Base-by-base conservation (phyloP, 2,329 filamentous ascomycete genomes). In the Colletotrichum tropicale region DNA sequence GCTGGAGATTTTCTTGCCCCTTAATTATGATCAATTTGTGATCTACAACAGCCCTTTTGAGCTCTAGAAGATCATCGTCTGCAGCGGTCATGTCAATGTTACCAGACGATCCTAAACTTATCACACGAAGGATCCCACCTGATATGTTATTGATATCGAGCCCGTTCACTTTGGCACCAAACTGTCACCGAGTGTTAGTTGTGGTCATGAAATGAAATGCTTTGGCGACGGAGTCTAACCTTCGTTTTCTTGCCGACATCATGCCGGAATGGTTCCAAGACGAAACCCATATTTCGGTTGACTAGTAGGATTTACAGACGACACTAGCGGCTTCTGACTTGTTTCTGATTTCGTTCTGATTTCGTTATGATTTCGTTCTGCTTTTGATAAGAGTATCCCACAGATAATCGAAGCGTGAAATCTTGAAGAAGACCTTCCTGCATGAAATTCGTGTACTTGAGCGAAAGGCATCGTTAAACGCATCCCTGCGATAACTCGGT, bases 21-120 rank as follows among this genome's bases (percentile, higher is more conserved):
- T 85, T 87, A 48, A 88, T 83, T 28, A 87, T 81, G 12, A 88
- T 79, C 5, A 87, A 80, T 78, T 88, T 87, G 77, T 87, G 84
- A 9, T 78, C 84, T 85, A 86, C 86, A 74, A 86, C 86, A 15
- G 84, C 81, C 7, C 86, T 82, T 62, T 81, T 81, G 15, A 87
- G 79, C 12, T 79, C 80, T 32, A 81, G 72, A 26, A 88, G 81
- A 61, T 86, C 83, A 55, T 80, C 80, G 74, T 86, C 84, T 81
- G 77, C 76, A 26, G 18, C n/a, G 13, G 12, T 72, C 75, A 28
- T 24, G 15, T 36, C 4, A 69, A 28, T 36, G 26, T 34, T 28
- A 4, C 15, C 16, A 30, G 30, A 6, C 28, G 6, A 12, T 24
- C 43, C 12, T 13, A 3, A 32, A 34, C 7, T 28, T 6, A 4